Evolutionary conservation across 495 filamentous ascomycete species (phyloP).

Genomic region (Pyrenula aspistea): DNA sequence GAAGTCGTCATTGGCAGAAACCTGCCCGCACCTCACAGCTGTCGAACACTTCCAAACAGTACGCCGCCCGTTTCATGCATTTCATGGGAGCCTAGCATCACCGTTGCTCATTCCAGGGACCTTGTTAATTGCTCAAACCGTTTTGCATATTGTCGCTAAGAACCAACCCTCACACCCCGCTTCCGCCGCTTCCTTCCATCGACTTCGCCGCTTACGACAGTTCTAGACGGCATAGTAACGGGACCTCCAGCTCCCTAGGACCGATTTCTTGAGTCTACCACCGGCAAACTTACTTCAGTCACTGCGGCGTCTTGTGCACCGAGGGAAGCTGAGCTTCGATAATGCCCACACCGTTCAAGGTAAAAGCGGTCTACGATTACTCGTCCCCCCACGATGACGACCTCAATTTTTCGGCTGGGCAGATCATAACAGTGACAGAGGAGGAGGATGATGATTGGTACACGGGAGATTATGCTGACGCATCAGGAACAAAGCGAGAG

Average conservation of each 20-base stretch:
- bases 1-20: neutral
- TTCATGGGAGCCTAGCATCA: neutral
- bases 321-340: conserved; percentile 24
- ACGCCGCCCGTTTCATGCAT: neutral
- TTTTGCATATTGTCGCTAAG: neutral
- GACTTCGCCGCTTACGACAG: neutral
- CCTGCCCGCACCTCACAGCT: neutral
- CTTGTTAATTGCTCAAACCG: neutral
- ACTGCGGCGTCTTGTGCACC: too few species aligned
- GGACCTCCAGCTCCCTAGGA: neutral
- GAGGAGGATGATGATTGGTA: conserved; percentile 95
- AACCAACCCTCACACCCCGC: neutral
- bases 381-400: conserved; percentile 85
- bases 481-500: conserved; percentile 56
- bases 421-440: conserved; percentile 87
- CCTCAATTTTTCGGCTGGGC: conserved; percentile 71
- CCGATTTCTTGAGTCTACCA: neutral
- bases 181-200: neutral
- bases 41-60: neutral
- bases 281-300: too few species aligned
- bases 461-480: conserved; percentile 75
- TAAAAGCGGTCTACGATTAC: conserved; percentile 93
- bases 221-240: neutral
- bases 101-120: neutral
- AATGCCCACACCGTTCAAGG: conserved; percentile 81